phyloP scores from a whole-genome alignment of 306 rosid genomes.

The Clitoria ternatea region DNA sequence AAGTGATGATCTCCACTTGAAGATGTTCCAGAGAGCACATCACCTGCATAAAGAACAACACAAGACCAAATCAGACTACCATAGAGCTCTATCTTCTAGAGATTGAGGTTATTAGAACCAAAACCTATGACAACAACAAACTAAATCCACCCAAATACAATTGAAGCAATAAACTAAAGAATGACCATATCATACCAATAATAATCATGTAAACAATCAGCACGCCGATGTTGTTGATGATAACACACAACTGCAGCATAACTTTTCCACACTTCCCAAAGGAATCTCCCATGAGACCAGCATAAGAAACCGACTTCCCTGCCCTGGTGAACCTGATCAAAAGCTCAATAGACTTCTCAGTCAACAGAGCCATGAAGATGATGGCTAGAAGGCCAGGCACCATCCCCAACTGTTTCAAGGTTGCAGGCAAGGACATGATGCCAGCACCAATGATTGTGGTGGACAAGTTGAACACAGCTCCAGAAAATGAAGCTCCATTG shows the following conservation, averaged over 20 bases:
- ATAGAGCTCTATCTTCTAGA: neutral
- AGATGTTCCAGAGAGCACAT: conserved; percentile 92
- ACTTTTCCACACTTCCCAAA: conserved; percentile 73
- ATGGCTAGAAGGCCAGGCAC: conserved; percentile 59
- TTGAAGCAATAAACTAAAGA: neutral
- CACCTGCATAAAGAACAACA: conserved; percentile 55
- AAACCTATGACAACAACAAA: conserved; percentile 16
- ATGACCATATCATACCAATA: conserved; percentile 56
- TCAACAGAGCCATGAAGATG: conserved; percentile 68
- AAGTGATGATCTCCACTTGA: conserved; percentile 69
- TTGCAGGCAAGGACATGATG: conserved; percentile 94
- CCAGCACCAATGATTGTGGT: conserved; percentile 95
- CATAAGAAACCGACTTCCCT: conserved; percentile 74
- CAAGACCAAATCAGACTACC: conserved; percentile 32
- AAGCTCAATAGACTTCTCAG: conserved; percentile 74
- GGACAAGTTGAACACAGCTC: conserved; percentile 84
- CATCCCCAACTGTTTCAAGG: conserved; percentile 76
- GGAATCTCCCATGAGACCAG: conserved; percentile 81
- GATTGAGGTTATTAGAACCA: neutral
- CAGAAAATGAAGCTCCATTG: conserved; percentile 86
- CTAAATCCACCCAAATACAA: neutral
- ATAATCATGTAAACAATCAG: conserved; percentile 92
- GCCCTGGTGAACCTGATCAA: conserved; percentile 78
- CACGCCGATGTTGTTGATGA: conserved; percentile 70
- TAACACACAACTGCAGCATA: conserved; percentile 58